A percentile compares a stretch with the other conserved stretches of the same genome.
Conservation (phyloP, 2,329 filamentous ascomycete species). For the Stagonosporopsis vannaccii region DNA sequence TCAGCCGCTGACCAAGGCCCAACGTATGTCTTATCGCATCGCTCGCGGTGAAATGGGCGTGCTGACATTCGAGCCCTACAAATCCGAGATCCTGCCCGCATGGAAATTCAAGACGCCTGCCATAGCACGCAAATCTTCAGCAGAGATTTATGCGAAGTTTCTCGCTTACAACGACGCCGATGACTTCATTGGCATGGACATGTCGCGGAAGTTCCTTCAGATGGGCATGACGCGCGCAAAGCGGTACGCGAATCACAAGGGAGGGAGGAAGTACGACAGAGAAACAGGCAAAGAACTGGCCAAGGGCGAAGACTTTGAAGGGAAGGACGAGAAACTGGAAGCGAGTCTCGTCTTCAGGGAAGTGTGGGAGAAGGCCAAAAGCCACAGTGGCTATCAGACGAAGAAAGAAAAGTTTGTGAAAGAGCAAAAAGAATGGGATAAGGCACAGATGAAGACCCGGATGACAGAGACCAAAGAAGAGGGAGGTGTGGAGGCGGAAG, state of each 20-base stretch:
- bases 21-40: constrained; percentile 63
- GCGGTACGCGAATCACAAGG: constrained; percentile 64
- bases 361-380: constrained; percentile 58
- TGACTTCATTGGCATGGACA: constrained; percentile 71
- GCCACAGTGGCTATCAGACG: constrained; percentile 54
- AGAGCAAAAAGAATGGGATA: constrained; percentile 57
- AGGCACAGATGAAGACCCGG: constrained; percentile 22
- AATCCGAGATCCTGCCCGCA: constrained; percentile 64
- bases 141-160: constrained; percentile 60
- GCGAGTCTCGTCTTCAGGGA: constrained; percentile 59
- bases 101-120: constrained; percentile 66
- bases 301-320: constrained; percentile 56
- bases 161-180: constrained; percentile 57
- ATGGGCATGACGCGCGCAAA: constrained; percentile 71
- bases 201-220: constrained; percentile 69
- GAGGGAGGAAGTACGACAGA: constrained; percentile 63
- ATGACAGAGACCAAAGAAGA: constrained; percentile 10
- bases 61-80: constrained; percentile 70
- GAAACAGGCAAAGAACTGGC: constrained; percentile 51
- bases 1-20: constrained; percentile 33
- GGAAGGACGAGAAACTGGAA: constrained; percentile 58
- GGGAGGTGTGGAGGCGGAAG: not conserved
- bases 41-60: constrained; percentile 68
- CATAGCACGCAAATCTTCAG: constrained; percentile 60
- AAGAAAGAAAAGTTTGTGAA: constrained; percentile 57